A percentile compares a stretch with the other conserved stretches of the same genome.
Conservation (phyloP, 306 rosid genomes). For the Parietaria judaica region DNA sequence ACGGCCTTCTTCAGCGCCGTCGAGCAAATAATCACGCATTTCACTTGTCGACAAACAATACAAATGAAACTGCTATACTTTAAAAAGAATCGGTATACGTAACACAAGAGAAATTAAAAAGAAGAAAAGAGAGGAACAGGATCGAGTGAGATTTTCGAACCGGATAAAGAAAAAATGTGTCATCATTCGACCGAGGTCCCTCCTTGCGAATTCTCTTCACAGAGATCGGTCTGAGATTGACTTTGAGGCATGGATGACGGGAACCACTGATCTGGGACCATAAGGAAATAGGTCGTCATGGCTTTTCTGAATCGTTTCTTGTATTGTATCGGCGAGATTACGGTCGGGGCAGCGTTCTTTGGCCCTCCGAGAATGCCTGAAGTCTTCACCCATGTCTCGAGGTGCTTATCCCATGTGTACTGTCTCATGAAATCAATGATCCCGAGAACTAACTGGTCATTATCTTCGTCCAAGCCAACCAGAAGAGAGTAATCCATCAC, state of each 20-base stretch:
- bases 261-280: constrained; percentile 98
- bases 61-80: constrained; percentile 38
- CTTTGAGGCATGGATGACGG: constrained; percentile 51
- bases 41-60: constrained; percentile 24
- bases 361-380: constrained; percentile 98
- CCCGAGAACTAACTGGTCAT: constrained; percentile 84
- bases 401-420: constrained; percentile 99
- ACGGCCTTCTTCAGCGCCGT: constrained; percentile 35
- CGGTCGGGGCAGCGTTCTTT: constrained; percentile 77
- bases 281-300: constrained; percentile 88
- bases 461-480: constrained; percentile 92
- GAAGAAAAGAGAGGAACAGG: constrained; percentile 14
- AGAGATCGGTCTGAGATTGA: constrained; percentile 57
- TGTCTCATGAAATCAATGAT: constrained; percentile 97
- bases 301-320: constrained; percentile 98
- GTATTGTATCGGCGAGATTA: constrained; percentile 84
- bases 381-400: constrained; percentile 96
- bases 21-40: constrained; percentile 34
- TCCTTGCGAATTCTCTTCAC: constrained; percentile 47
- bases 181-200: constrained; percentile 42
- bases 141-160: neutral
- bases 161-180: constrained; percentile 16
- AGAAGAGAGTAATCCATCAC: constrained; percentile 97
- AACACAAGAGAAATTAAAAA: neutral
- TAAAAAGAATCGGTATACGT: constrained; percentile 16